Evolutionary conservation across 306 rosid species (phyloP).

Genomic region (Sphenostylis stenocarpa): DNA sequence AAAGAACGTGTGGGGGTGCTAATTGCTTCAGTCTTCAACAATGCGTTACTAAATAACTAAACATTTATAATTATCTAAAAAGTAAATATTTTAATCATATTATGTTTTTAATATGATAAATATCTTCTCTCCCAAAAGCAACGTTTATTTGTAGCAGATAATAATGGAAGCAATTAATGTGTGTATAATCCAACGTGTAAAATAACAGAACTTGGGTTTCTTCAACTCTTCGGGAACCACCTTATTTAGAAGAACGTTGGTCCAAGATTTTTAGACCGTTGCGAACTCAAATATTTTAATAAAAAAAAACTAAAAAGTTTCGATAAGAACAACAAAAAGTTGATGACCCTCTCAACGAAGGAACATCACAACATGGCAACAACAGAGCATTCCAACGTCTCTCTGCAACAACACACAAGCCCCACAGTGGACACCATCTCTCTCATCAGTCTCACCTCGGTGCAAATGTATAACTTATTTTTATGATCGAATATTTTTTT

Average conservation of each 20-base stretch:
- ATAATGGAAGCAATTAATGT: too few species aligned
- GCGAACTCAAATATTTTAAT: conserved; percentile 36
- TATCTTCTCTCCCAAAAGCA: too few species aligned
- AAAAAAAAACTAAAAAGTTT: conserved; percentile 2
- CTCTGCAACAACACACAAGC: conserved; percentile 14
- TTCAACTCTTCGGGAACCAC: conserved; percentile 35
- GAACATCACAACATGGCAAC: neutral
- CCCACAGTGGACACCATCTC: conserved; percentile 20
- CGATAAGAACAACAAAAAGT: neutral
- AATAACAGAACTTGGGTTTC: neutral
- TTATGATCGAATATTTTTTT: too few species aligned
- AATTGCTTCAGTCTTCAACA: too few species aligned
- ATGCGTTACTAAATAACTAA: neutral
- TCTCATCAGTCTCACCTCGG: conserved; percentile 29
- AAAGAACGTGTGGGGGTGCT: too few species aligned
- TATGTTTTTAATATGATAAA: neutral
- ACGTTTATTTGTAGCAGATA: too few species aligned
- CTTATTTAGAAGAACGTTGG: conserved; percentile 55
- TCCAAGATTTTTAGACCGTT: conserved; percentile 55
- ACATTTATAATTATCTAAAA: neutral
- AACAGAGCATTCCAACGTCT: conserved; percentile 31
- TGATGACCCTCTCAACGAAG: neutral
- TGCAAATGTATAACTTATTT: too few species aligned
- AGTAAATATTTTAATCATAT: neutral
- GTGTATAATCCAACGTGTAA: neutral